Evolutionary conservation across 768 basidiomycete genomes (phyloP).

Genomic region (Trametes cingulata): DNA sequence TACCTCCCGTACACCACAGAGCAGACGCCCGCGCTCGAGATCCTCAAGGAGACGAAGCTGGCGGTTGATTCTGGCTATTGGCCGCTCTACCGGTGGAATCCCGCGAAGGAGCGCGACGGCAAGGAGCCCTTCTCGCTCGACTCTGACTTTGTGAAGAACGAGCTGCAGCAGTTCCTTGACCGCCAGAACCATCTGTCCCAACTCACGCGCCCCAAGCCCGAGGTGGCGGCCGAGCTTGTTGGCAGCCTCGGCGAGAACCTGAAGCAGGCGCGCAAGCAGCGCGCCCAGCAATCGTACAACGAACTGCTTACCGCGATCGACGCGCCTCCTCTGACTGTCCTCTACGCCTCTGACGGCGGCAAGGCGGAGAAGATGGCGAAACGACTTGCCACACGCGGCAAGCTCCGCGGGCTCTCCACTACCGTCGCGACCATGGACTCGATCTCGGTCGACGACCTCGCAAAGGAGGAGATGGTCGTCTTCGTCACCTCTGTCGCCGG

Average conservation of each 20-base stretch:
- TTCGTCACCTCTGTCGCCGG: constrained; percentile 94
- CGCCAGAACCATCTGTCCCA: constrained; percentile 96
- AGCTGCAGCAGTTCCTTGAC: constrained; percentile 91
- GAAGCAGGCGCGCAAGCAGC: constrained; percentile 77
- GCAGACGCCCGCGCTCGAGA: constrained; percentile 73
- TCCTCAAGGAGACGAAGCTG: constrained; percentile 97
- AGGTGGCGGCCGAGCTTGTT: constrained; percentile 81
- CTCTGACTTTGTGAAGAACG: constrained; percentile 91
- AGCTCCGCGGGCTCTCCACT: constrained; percentile 78
- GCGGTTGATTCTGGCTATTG: constrained; percentile 97
- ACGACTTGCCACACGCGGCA: constrained; percentile 77
- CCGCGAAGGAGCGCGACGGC: constrained; percentile 69
- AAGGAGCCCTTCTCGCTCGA: constrained; percentile 91
- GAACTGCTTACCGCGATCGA: constrained; percentile 83
- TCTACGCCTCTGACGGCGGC: constrained; percentile 97
- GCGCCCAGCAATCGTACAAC: constrained; percentile 81
- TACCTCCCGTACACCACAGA: constrained; percentile 90
- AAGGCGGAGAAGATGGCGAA: constrained; percentile 97
- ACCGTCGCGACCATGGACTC: constrained; percentile 81
- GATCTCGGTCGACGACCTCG: constrained; percentile 70
- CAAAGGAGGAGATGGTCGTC: constrained; percentile 63
- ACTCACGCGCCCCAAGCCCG: constrained; percentile 77
- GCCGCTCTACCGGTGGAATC: constrained; percentile 99
- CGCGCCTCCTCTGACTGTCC: constrained; percentile 81
- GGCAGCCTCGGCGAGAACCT: constrained; percentile 82